Percentiles rank a stretch among this genome's conserved stretches.
Evolutionary conservation across 331 rosid species (phyloP).

Genomic region (Quercus lobata): DNA sequence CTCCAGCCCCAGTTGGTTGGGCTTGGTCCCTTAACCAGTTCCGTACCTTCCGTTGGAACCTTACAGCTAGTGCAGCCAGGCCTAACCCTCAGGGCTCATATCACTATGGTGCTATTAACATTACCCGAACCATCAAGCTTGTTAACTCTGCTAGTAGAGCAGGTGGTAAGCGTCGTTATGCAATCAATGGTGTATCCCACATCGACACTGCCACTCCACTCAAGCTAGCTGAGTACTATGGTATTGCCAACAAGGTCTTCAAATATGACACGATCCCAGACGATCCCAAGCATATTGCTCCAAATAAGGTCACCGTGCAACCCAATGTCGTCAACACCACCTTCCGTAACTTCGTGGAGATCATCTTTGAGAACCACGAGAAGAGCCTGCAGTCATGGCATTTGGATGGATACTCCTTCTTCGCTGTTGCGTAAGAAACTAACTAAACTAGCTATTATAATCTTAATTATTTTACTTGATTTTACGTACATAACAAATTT

Average conservation of each 20-base stretch:
- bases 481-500: too few species aligned
- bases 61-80: slow-evolving; percentile 77
- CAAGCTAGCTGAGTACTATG: slow-evolving; percentile 67
- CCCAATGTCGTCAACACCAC: slow-evolving; percentile 48
- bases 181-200: slow-evolving; percentile 67
- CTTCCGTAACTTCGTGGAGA: slow-evolving; percentile 47
- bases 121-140: slow-evolving; percentile 61
- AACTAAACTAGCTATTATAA: background rate
- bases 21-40: slow-evolving; percentile 80
- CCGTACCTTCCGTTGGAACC: slow-evolving; percentile 73
- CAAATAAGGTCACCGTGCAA: slow-evolving; percentile 4
- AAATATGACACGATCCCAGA: slow-evolving; percentile 36
- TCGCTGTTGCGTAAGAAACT: slow-evolving; percentile 51
- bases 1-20: slow-evolving; percentile 60
- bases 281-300: background rate
- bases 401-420: slow-evolving; percentile 62
- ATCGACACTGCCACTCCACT: slow-evolving; percentile 54
- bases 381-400: slow-evolving; percentile 60
- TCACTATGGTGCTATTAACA: slow-evolving; percentile 69
- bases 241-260: slow-evolving; percentile 41
- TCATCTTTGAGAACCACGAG: slow-evolving; percentile 64
- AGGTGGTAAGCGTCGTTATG: slow-evolving; percentile 55
- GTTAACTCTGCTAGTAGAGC: slow-evolving; percentile 27
- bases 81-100: slow-evolving; percentile 84
- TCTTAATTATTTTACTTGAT: too few species aligned